Evolutionary conservation across 1,284 basidiomycete genomes (phyloP).

Genomic region (Naganishia sp.): DNA sequence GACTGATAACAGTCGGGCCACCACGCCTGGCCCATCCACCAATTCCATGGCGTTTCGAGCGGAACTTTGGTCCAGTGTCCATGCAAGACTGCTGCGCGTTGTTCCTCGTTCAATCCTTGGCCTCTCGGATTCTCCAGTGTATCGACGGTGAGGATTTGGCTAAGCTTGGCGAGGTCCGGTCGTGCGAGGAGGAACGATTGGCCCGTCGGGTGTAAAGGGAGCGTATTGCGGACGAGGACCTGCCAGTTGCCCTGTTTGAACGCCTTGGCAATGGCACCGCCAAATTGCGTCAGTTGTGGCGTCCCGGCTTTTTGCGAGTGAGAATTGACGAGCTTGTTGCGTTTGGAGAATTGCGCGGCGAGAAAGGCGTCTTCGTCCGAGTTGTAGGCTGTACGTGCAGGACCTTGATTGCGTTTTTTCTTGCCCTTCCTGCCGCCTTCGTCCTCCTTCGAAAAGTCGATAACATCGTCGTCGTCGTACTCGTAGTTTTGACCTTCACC

Average conservation of each 20-base stretch:
- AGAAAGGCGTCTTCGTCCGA: slow-evolving; percentile 16
- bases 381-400: background rate
- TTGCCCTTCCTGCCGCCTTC: slow-evolving; percentile 16
- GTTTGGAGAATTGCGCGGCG: slow-evolving; percentile 1
- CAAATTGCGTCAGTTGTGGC: slow-evolving; percentile 6
- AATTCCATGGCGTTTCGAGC: slow-evolving; percentile 41
- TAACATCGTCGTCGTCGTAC: slow-evolving; percentile 25
- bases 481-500: slow-evolving; percentile 8
- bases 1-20: slow-evolving; percentile 46
- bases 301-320: background rate
- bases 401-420: background rate
- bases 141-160: slow-evolving; percentile 6
- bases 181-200: slow-evolving; percentile 14
- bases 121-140: slow-evolving; percentile 10
- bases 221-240: slow-evolving; percentile 19
- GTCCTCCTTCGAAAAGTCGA: slow-evolving; percentile 4
- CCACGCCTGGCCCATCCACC: slow-evolving; percentile 52
- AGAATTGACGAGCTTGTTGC: slow-evolving; percentile 11
- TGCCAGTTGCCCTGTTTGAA: slow-evolving; percentile 18
- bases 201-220: slow-evolving; percentile 18
- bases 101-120: slow-evolving; percentile 5
- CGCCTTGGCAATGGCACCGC: slow-evolving; percentile 12
- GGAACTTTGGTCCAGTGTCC: slow-evolving; percentile 26
- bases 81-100: slow-evolving; percentile 7
- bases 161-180: slow-evolving; percentile 15